Base-by-base conservation (phyloP, 164 flowering plant genomes). In the Stephania japonica region DNA sequence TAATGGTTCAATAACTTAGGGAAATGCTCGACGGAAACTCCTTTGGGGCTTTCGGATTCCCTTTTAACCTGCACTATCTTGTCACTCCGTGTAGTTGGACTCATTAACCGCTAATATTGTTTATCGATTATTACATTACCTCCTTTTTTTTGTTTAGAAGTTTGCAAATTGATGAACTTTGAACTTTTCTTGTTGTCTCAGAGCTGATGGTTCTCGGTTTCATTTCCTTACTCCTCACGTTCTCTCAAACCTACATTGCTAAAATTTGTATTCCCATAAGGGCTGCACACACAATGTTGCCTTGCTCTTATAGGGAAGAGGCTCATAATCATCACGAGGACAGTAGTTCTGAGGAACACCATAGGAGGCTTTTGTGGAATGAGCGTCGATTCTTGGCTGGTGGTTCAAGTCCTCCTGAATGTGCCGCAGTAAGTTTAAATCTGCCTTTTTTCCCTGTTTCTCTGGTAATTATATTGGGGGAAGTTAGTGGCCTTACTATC, bases 171-270 rank as follows among this genome's bases (percentile, higher is more conserved):
- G n/a, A 27, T 19, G 41, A 66, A 25, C 68, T 26, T 7, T 12
- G 24, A 25, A 56, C 41, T 72, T 42, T 19, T 65, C 56, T 5
- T 41, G 14, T 47, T 70, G 27, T 63, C 59, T 69, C 76, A 89
- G 91, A 85, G 82, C 78, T 90, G 76, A 90, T 90, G 87, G 75
- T 90, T 75, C 83, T 90, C 38, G 92, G 95, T 11, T 88, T 90
- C 80, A 86, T 88, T 78, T 90, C 92, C 19, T 81, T 88, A 7
- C 68, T 86, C 21, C 81, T 90, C 76, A 83, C 88, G 5, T 87
- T 87, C n/a, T 76, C 82, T 14, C 91, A 88, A 73, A 71, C 13
- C 70, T 80, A 75, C 81, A 86, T 88, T 61, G 72, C 84, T n/a
- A 76, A 67, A 67, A 84, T 90, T 7, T 90, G 95, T 76, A 76